A percentile compares a stretch with the other conserved stretches of the same genome.
phyloP scores from a whole-genome alignment of 129 eudicot species.

The Smallanthus sonchifolius region DNA sequence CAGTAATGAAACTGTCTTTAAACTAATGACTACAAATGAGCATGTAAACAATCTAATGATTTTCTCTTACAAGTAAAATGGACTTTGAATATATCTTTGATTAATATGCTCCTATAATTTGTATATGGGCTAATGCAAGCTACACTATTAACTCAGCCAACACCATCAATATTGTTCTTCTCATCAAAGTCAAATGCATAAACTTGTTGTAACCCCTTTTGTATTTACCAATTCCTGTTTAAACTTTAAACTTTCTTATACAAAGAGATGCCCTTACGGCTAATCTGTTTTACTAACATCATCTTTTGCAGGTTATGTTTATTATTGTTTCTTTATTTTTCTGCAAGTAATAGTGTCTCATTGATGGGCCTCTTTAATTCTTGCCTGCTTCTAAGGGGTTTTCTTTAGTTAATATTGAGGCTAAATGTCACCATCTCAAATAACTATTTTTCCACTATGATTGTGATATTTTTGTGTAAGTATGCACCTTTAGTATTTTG shows the following conservation, averaged over 20 bases:
- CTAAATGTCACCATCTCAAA: not conserved
- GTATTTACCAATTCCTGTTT: not conserved
- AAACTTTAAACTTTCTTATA: not conserved
- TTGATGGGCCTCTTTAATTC: conserved; percentile 3
- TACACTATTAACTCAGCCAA: not conserved
- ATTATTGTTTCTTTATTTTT: not conserved
- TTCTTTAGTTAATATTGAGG: not conserved
- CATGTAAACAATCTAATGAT: not conserved
- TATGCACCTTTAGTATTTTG: not conserved
- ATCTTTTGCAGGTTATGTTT: not conserved
- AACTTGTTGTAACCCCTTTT: not conserved
- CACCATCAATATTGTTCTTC: not conserved
- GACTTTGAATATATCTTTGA: conserved; percentile 6
- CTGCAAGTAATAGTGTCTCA: not conserved
- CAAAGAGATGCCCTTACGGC: not conserved
- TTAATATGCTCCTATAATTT: not conserved
- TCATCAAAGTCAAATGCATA: conserved; percentile 3
- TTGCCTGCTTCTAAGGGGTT: not conserved
- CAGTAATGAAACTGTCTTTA: not conserved
- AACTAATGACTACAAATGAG: conserved; percentile 9
- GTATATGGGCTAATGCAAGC: not conserved
- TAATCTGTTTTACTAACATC: not conserved
- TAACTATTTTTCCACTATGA: not conserved
- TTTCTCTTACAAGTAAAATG: not conserved
- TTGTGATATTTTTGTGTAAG: not conserved